Conservation (phyloP, 257 asterid genomes). For the Knoxia roxburghii region DNA sequence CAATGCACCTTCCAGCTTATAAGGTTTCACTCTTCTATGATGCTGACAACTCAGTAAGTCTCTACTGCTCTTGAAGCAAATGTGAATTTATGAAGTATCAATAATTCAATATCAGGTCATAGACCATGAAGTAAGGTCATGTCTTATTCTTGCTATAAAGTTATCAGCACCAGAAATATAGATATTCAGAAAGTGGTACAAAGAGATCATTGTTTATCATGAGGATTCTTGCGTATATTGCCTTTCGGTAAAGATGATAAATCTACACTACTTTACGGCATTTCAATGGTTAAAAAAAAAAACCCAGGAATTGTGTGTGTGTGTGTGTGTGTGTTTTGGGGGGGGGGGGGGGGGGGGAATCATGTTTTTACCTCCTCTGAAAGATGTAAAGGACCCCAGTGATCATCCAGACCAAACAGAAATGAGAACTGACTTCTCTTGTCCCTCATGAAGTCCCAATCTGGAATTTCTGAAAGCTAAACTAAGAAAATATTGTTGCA, state of each 20-base stretch:
- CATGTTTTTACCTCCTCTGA: constrained; percentile 63
- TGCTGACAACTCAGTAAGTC: too few species aligned
- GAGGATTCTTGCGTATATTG: background rate
- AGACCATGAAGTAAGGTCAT: background rate
- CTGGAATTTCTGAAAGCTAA: constrained; percentile 66
- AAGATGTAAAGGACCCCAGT: constrained; percentile 88
- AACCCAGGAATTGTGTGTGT: too few species aligned
- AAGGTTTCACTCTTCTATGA: background rate
- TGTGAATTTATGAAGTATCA: background rate
- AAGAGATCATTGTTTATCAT: background rate
- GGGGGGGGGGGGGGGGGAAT: too few species aligned
- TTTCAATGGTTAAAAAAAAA: too few species aligned
- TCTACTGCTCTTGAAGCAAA: background rate
- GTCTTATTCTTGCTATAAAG: background rate
- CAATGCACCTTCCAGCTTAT: background rate
- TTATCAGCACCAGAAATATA: background rate
- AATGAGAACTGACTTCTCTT: constrained; percentile 58
- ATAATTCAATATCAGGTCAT: background rate
- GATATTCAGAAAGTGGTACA: background rate
- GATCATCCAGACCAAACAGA: constrained; percentile 77
- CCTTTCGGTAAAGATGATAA: background rate
- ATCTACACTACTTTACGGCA: too few species aligned
- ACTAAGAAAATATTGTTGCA: constrained; percentile 5
- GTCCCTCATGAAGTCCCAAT: constrained; percentile 58
- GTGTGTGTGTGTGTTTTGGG: too few species aligned